Base-by-base conservation (phyloP, 768 basidiomycete genomes). In the Mycena floridula region DNA sequence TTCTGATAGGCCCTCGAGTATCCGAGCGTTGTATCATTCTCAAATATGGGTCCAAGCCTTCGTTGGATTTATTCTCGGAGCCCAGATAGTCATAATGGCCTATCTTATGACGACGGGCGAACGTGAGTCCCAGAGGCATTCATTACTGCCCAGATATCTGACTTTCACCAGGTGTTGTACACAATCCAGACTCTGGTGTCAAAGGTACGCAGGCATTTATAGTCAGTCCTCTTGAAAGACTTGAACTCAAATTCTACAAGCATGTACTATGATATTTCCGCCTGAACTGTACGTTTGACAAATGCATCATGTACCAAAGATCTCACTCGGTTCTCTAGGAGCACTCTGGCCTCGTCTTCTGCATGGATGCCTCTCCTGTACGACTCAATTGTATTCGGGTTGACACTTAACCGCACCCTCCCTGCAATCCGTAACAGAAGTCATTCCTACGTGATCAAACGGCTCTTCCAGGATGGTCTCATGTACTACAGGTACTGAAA, bases 301-400 rank as follows among this genome's bases (percentile, higher is more conserved):
- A n/a, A n/a, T n/a, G n/a, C n/a, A n/a, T n/a, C n/a, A n/a, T n/a
- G n/a, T n/a, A n/a, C n/a, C n/a, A n/a, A n/a, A n/a, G n/a, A n/a
- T n/a, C n/a, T n/a, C n/a, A n/a, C n/a, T n/a, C n/a, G n/a, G n/a
- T 37, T n/a, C 15, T 35, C 36, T 39, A 72, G 69, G 54, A 67
- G 66, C 36, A 49, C 40, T 25, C 46, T 61, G 7, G 66, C 71
- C 11, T 68, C 79, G 22, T 61, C 80, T 47, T 73, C 71, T 2
- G 74, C 73, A 1, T 76, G 73, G 73, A 52, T 76, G 1, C 74
- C 74, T 5, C 62, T 76, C 30, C 57, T 72, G 16, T 76, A 74
- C 45, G 71, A 76, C 45, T 74, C 70, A 1, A 60, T 68, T 37
- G 59, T 73, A 21, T 59, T 74, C 36, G 52, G 47, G 4, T 53